Percentiles rank a stretch among this genome's conserved stretches.
Conservation (phyloP, 208 protist genomes). For the Leishmania arabica region DNA sequence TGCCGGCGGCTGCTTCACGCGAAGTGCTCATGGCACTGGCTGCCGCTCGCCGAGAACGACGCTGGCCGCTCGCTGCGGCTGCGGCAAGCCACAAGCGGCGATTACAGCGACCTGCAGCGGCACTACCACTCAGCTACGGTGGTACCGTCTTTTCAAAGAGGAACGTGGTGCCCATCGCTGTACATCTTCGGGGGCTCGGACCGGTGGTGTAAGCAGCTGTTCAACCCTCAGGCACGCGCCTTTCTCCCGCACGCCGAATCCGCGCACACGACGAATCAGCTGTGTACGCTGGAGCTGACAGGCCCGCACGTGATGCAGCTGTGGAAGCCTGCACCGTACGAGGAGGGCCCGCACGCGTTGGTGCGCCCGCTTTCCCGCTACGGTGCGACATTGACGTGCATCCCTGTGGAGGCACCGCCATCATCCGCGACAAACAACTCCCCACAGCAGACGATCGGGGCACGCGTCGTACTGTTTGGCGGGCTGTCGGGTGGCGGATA, state of each 20-base stretch:
- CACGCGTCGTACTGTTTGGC: conserved; percentile 32
- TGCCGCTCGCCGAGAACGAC: conserved; percentile 36
- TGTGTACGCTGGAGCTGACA: conserved; percentile 43
- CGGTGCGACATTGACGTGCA: conserved; percentile 48
- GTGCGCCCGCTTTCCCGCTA: conserved; percentile 49
- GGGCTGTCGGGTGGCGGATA: conserved; percentile 28
- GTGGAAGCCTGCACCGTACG: conserved; percentile 44
- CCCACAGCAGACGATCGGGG: conserved; percentile 9
- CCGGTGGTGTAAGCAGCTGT: conserved; percentile 32
- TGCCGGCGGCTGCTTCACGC: conserved; percentile 36
- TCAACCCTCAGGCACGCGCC: conserved; percentile 32
- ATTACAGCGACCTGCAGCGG: conserved; percentile 44
- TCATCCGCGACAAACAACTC: background rate
- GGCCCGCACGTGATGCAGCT: conserved; percentile 40
- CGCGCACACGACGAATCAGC: conserved; percentile 12
- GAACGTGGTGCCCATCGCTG: conserved; percentile 29
- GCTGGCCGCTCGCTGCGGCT: conserved; percentile 20
- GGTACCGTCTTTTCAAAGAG: conserved; percentile 22
- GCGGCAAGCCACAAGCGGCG: conserved; percentile 25
- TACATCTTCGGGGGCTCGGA: conserved; percentile 51
- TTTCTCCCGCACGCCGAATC: conserved; percentile 42
- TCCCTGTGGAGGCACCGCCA: conserved; percentile 11
- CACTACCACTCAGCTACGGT: conserved; percentile 57
- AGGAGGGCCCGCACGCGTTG: conserved; percentile 52
- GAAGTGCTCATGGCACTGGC: conserved; percentile 65